These are phyloP conservation scores for Lenzites betulinus DNA, from an alignment of 768 basidiomycete genomes.

Conservation along the genomic window DNA sequence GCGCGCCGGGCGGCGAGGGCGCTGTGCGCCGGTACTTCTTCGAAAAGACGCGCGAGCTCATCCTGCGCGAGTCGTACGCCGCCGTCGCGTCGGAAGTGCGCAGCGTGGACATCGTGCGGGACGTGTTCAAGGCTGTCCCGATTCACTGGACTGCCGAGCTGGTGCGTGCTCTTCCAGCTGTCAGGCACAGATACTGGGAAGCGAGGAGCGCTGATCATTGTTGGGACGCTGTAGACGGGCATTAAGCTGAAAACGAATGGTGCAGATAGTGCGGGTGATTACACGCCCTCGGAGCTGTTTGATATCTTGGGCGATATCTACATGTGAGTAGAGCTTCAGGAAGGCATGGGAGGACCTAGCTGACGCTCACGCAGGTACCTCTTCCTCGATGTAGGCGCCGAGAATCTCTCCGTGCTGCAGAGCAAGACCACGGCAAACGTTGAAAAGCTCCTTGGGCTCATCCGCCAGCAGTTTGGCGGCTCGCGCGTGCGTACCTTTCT, in stretches of 20 bases:
- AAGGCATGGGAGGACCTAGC: background rate
- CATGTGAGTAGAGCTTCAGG: slow-evolving; percentile 44
- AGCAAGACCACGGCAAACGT: slow-evolving; percentile 54
- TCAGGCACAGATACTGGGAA: background rate
- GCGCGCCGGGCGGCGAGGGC: slow-evolving; percentile 48
- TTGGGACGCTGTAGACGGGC: slow-evolving; percentile 56
- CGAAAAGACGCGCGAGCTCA: slow-evolving; percentile 59
- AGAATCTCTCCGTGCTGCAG: slow-evolving; percentile 57
- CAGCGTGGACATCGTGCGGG: slow-evolving; percentile 66
- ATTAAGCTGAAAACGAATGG: slow-evolving; percentile 63
- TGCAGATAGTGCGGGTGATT: slow-evolving; percentile 53
- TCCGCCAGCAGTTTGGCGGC: slow-evolving; percentile 45
- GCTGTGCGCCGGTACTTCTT: slow-evolving; percentile 65
- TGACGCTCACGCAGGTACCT: slow-evolving; percentile 55
- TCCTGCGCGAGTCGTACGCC: slow-evolving; percentile 53
- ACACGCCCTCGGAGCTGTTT: slow-evolving; percentile 63
- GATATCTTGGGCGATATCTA: slow-evolving; percentile 71
- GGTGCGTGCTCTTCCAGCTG: slow-evolving; percentile 45
- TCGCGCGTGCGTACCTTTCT: background rate
- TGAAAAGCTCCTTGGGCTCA: slow-evolving; percentile 53
- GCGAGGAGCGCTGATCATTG: too few species aligned
- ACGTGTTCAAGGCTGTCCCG: slow-evolving; percentile 67
- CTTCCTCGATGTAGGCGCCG: slow-evolving; percentile 70
- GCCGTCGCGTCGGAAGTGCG: slow-evolving; percentile 55
- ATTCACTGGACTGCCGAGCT: slow-evolving; percentile 72